Evolutionary conservation across 306 rosid species (phyloP).

Genomic region (Glycine tomentella): DNA sequence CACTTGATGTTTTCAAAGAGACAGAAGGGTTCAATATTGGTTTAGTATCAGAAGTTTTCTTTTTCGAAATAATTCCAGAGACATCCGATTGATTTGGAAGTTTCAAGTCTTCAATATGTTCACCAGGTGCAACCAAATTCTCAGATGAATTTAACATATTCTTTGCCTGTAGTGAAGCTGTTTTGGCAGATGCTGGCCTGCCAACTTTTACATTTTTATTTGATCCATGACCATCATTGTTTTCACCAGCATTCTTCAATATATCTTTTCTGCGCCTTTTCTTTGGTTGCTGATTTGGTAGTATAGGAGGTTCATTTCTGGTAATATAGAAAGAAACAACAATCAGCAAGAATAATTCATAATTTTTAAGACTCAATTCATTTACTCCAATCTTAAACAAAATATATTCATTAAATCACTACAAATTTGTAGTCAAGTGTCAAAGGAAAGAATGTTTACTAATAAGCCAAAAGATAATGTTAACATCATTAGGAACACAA

Average conservation of each 20-base stretch:
- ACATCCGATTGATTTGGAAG: conserved; percentile 61
- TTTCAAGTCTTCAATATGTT: conserved; percentile 60
- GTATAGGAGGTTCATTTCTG: conserved; percentile 67
- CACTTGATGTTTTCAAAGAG: conserved; percentile 67
- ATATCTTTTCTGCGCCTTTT: conserved; percentile 92
- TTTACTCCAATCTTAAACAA: conserved; percentile 26
- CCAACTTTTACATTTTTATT: conserved; percentile 70
- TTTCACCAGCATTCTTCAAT: conserved; percentile 68
- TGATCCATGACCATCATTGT: conserved; percentile 59
- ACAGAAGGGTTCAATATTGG: conserved; percentile 60
- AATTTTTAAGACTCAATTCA: conserved; percentile 24
- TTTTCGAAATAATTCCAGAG: conserved; percentile 62
- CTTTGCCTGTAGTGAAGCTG: conserved; percentile 55
- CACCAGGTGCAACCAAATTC: conserved; percentile 58
- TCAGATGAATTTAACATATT: conserved; percentile 57
- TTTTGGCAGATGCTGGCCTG: conserved; percentile 69
- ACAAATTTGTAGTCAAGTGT: conserved; percentile 19
- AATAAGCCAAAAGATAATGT: conserved; percentile 27
- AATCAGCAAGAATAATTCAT: conserved; percentile 31
- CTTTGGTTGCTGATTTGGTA: conserved; percentile 90
- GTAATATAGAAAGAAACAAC: conserved; percentile 39
- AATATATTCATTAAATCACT: conserved; percentile 34
- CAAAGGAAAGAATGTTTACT: conserved; percentile 11
- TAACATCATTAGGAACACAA: conserved; percentile 29
- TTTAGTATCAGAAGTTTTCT: conserved; percentile 67